phyloP scores from a whole-genome alignment of 2,329 filamentous ascomycete genomes.

The Cladophialophora exuberans region DNA sequence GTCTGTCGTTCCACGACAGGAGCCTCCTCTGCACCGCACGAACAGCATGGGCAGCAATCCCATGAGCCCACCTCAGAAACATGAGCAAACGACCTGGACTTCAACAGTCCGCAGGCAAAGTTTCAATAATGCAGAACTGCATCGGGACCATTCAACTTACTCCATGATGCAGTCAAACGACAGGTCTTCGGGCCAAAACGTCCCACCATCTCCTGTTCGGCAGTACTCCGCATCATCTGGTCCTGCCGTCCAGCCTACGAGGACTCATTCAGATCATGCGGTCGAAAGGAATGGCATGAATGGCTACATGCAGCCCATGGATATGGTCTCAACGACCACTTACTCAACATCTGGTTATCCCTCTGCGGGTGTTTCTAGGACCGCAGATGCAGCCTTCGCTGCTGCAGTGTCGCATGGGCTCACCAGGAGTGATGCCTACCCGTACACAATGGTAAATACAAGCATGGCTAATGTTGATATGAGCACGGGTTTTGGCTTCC shows the following conservation, averaged over 20 bases:
- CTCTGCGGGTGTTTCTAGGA: conserved; percentile 20
- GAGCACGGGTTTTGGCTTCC: conserved; percentile 60
- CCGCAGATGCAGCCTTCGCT: conserved; percentile 36
- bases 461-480: conserved; percentile 40
- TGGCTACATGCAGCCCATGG: conserved; percentile 21
- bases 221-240: conserved; percentile 29
- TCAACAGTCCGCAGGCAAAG: conserved; percentile 33
- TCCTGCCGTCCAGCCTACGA: conserved; percentile 24
- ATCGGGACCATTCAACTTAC: conserved; percentile 14
- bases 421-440: conserved; percentile 25
- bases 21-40: conserved; percentile 36
- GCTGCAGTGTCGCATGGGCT: conserved; percentile 37
- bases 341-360: conserved; percentile 25
- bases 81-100: conserved; percentile 36
- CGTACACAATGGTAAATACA: conserved; percentile 26
- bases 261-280: conserved; percentile 24
- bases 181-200: conserved; percentile 4
- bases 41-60: conserved; percentile 37
- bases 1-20: conserved; percentile 30
- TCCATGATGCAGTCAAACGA: conserved; percentile 12
- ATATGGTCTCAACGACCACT: conserved; percentile 16
- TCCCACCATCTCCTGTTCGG: conserved; percentile 28
- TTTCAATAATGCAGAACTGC: conserved; percentile 29
- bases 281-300: conserved; percentile 19
- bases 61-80: conserved; percentile 36